Percentiles rank a stretch among this genome's conserved stretches.
Conservation (phyloP, 176 grass and related monocot species). For the Triticum aestivum region DNA sequence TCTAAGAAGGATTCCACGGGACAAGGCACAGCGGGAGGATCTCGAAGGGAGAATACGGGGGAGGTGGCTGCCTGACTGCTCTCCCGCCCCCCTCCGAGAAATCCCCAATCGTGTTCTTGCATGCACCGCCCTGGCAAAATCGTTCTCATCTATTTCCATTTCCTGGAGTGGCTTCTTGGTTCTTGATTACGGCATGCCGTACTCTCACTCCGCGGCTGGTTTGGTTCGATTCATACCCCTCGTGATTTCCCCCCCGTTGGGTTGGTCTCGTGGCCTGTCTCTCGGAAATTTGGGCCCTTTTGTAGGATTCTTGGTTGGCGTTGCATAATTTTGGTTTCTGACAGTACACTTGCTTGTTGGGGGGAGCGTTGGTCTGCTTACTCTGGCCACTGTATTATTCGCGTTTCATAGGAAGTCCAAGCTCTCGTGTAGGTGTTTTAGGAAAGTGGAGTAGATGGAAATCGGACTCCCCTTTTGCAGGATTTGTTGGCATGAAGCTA, state of each 20-base stretch:
- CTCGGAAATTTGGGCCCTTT: slow-evolving; percentile 2
- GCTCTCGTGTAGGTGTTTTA: slow-evolving; percentile 16
- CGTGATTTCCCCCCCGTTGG: background rate
- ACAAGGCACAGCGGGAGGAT: slow-evolving; percentile 3
- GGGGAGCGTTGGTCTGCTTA: background rate
- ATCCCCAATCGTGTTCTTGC: slow-evolving; percentile 40
- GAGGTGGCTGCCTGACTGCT: slow-evolving; percentile 23
- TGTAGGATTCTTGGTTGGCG: slow-evolving; percentile 9
- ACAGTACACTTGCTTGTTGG: background rate
- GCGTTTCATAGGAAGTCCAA: slow-evolving; percentile 15
- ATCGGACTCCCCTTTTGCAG: slow-evolving; percentile 10
- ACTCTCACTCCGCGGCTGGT: background rate
- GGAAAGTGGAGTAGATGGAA: slow-evolving; percentile 6
- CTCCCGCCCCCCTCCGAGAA: background rate
- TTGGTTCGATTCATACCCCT: background rate
- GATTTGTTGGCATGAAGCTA: slow-evolving; percentile 23
- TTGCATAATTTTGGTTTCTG: slow-evolving; percentile 9
- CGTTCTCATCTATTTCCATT: background rate
- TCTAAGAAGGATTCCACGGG: background rate
- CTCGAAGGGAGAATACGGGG: background rate
- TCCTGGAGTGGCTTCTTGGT: slow-evolving; percentile 12
- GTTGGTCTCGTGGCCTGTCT: background rate
- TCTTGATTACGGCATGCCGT: slow-evolving; percentile 26
- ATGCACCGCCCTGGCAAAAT: background rate
- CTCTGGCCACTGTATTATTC: background rate